phyloP scores from a whole-genome alignment of 768 basidiomycete genomes.

The Paxillus ammoniavirescens region DNA sequence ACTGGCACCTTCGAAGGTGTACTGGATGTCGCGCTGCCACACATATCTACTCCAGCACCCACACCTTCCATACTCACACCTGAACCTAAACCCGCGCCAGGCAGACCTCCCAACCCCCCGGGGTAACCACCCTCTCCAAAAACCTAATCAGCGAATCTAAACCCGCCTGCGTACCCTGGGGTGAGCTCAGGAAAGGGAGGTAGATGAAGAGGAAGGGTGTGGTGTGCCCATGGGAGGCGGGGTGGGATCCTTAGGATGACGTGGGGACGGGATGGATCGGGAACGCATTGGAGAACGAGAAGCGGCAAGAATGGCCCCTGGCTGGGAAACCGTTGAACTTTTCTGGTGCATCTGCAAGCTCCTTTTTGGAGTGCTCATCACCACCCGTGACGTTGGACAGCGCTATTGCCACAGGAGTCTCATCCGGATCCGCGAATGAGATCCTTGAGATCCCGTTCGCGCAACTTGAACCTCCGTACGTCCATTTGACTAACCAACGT shows the following conservation, averaged over 20 bases:
- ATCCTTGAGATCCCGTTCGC: no score
- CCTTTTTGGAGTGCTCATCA: no score
- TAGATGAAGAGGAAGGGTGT: constrained; percentile 70
- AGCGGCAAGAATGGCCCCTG: no score
- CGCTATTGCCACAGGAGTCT: no score
- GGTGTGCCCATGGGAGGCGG: constrained; percentile 51
- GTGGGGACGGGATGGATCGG: background rate
- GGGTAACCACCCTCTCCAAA: constrained; percentile 62
- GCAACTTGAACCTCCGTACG: no score
- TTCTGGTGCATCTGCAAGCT: no score
- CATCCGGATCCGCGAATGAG: no score
- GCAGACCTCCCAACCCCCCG: constrained; percentile 29
- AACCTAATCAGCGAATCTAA: constrained; percentile 60
- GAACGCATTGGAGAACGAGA: background rate
- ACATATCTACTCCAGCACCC: background rate
- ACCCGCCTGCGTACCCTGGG: constrained; percentile 51
- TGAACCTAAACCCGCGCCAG: constrained; percentile 2
- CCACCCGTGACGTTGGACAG: no score
- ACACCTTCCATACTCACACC: background rate
- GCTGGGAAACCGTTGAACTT: no score
- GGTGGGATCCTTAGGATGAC: constrained; percentile 35
- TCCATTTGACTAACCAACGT: no score
- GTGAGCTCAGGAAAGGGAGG: constrained; percentile 72
- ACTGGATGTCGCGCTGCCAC: constrained; percentile 1
- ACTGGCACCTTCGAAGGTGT: constrained; percentile 7